Percentiles rank a stretch among this genome's conserved stretches.
Conservation (phyloP, 768 basidiomycete genomes). For the Trametes cingulata region DNA sequence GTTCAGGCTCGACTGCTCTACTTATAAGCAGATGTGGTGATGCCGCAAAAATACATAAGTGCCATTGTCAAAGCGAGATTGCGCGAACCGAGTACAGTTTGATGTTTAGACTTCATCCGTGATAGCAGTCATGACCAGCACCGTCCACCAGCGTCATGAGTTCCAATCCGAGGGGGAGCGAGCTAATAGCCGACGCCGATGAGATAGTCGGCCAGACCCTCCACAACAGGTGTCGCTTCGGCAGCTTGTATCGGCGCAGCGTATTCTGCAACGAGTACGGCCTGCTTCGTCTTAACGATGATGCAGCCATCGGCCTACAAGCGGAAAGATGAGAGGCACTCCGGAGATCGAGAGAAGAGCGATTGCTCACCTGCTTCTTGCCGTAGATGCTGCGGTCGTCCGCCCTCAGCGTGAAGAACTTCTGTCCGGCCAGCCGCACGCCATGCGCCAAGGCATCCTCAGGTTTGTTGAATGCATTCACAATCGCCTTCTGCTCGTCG, state of each 20-base stretch:
- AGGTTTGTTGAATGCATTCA: slow-evolving; percentile 47
- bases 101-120: slow-evolving; percentile 15
- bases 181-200: slow-evolving; percentile 54
- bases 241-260: slow-evolving; percentile 57
- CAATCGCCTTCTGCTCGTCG: slow-evolving; percentile 63
- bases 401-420: slow-evolving; percentile 70
- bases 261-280: slow-evolving; percentile 84
- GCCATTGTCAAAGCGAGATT: slow-evolving; percentile 14
- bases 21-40: too few species aligned
- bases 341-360: background rate
- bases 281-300: slow-evolving; percentile 80
- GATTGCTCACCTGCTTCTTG: slow-evolving; percentile 71
- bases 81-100: slow-evolving; percentile 12
- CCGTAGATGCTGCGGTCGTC: slow-evolving; percentile 59
- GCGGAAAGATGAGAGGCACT: background rate
- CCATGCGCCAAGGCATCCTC: slow-evolving; percentile 53
- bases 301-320: slow-evolving; percentile 69
- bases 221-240: slow-evolving; percentile 68
- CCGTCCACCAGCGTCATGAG: slow-evolving; percentile 1
- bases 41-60: slow-evolving; percentile 14
- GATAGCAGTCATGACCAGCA: slow-evolving; percentile 11
- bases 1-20: too few species aligned
- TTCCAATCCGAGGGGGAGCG: background rate
- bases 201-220: slow-evolving; percentile 78
- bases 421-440: slow-evolving; percentile 62